Conservation (phyloP, 73 alveolate genomes). For the Urostyla sp. region DNA sequence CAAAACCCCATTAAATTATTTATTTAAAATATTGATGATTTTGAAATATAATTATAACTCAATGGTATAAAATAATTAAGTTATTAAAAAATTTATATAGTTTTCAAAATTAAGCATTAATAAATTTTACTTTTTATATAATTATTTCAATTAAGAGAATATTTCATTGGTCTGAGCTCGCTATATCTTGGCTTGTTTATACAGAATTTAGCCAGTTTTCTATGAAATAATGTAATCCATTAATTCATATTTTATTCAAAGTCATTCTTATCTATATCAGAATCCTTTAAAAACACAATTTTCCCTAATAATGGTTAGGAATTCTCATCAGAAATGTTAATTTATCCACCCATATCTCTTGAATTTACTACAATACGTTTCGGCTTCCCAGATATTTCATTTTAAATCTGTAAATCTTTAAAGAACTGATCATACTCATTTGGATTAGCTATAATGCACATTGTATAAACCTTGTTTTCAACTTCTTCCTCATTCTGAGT, state of each 20-base stretch:
- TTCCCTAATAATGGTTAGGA: constrained; percentile 51
- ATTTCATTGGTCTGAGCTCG: constrained; percentile 74
- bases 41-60: no score
- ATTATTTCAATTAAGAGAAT: constrained; percentile 43
- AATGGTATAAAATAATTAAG: neutral
- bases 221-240: constrained; percentile 64
- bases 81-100: neutral
- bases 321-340: constrained; percentile 12
- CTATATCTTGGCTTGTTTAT: constrained; percentile 63
- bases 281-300: constrained; percentile 61
- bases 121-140: neutral
- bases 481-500: constrained; percentile 47
- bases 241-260: constrained; percentile 54
- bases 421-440: constrained; percentile 27
- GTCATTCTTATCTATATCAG: constrained; percentile 49
- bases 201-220: constrained; percentile 56
- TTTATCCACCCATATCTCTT: neutral
- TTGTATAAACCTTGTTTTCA: constrained; percentile 35
- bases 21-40: neutral
- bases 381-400: constrained; percentile 5
- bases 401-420: neutral
- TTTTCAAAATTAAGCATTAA: neutral
- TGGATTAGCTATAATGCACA: constrained; percentile 46
- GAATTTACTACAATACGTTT: constrained; percentile 32
- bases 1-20: neutral